Evolutionary conservation across 2,329 filamentous ascomycete species (phyloP), one percentile per base, ranked within the genome.

Genomic region (Dichotomopilus funicola): DNA sequence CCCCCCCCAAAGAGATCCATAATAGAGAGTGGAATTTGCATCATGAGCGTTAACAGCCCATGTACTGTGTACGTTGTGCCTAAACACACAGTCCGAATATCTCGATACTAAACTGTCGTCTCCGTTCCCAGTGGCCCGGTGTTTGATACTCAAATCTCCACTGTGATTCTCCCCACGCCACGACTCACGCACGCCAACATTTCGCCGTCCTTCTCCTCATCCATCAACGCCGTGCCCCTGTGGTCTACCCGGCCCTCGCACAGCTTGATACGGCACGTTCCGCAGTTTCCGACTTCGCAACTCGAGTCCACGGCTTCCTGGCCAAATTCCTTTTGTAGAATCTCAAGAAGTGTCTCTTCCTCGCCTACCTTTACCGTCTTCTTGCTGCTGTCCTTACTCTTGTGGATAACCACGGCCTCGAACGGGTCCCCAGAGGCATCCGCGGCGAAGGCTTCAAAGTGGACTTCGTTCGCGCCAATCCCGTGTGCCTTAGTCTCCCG

Each of bases 371-470:
- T 66, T 6, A 86, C 57, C 1, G 70, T 66, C 60, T 69, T 74
- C 47, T 53, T 65, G 57, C 41, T 65, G 50, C 56, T 59, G 52
- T 78, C 74, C 47, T 53, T 65, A 56, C 41, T 65, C 51, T 56
- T 59, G 52, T 78, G 76, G 6, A 67, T 66, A 0, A 86, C 72
- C 47, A 80, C 74, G 0, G 72, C 82, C 42, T 80, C 78, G 59
- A 86, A 87, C 0, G 81, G 77, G 61, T 85, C 80, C 0, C 83
- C 82, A 0, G 73, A 73, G 0, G 74, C 70, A 19, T 78, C 74
- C 1, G 78, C 77, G 1, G 71, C 70, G 58, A 86, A 87, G 0
- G 78, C 77, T 65, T 87, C 83, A 56, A 78, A 81, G 65, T 86
- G 82, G 1, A 85, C 71, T 42, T 82, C 79, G 0, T 73, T 70